These are phyloP conservation scores for Patellifolia procumbens DNA, from an alignment of 179 eudicot species.

Conservation along the genomic window DNA sequence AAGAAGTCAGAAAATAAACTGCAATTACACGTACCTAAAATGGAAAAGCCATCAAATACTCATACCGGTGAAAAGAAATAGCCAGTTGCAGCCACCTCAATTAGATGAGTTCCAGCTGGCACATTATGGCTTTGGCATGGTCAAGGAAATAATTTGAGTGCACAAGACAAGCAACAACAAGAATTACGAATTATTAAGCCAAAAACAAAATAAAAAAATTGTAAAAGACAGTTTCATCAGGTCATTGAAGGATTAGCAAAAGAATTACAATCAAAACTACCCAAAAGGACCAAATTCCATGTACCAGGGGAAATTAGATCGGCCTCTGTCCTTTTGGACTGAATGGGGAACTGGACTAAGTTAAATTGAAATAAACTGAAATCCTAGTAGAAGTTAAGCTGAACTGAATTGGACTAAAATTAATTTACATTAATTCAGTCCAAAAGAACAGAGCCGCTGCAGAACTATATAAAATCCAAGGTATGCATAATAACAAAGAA, in stretches of 20 bases:
- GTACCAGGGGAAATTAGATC: not conserved
- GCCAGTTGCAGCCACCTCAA: slow-evolving; percentile 87
- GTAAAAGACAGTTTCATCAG: not conserved
- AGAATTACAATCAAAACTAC: not conserved
- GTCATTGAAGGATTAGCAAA: not conserved
- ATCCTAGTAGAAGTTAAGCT: too few relatives aligned
- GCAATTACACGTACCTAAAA: not conserved
- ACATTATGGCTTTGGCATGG: slow-evolving; percentile 75
- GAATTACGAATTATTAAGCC: not conserved
- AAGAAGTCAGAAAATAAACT: not conserved
- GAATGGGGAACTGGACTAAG: too few relatives aligned
- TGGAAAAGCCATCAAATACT: slow-evolving; percentile 15
- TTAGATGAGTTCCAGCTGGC: slow-evolving; percentile 94
- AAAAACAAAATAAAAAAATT: not conserved
- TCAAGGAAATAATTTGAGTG: slow-evolving; percentile 47
- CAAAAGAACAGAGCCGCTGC: too few relatives aligned
- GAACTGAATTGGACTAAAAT: too few relatives aligned
- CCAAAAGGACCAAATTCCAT: not conserved
- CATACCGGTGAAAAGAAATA: slow-evolving; percentile 94
- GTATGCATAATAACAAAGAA: not conserved
- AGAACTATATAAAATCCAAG: slow-evolving; percentile 3
- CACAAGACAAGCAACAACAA: slow-evolving; percentile 5
- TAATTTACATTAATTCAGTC: too few relatives aligned
- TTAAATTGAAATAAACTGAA: too few relatives aligned
- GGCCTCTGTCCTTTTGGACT: too few relatives aligned